These are phyloP conservation scores for Bonia amplexicaulis DNA, from an alignment of 176 grass and related monocot species.

Conservation along the genomic window DNA sequence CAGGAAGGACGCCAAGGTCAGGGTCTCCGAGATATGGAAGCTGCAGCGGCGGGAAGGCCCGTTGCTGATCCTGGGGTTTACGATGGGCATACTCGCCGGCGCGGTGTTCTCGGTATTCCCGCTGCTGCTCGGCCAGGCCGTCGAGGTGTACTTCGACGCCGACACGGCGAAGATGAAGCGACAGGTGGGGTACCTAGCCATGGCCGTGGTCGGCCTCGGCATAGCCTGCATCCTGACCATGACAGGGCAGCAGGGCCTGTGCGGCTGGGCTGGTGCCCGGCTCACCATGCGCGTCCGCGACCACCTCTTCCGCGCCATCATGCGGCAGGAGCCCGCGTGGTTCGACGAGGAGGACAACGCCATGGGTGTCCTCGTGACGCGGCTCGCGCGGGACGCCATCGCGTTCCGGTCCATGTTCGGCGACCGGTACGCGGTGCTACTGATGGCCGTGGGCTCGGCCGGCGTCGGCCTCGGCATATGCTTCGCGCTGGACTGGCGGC, in stretches of 20 bases:
- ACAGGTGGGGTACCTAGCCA: slow-evolving; percentile 40
- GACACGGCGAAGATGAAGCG: slow-evolving; percentile 49
- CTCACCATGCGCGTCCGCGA: slow-evolving; percentile 47
- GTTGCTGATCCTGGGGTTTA: slow-evolving; percentile 40
- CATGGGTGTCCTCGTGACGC: slow-evolving; percentile 38
- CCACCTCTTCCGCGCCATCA: slow-evolving; percentile 50
- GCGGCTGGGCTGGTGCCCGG: slow-evolving; percentile 46
- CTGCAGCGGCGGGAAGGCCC: slow-evolving; percentile 47
- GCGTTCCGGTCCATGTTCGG: slow-evolving; percentile 60
- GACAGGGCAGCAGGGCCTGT: slow-evolving; percentile 62
- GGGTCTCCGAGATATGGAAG: slow-evolving; percentile 33
- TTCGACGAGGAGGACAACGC: slow-evolving; percentile 61
- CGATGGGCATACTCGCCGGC: slow-evolving; percentile 49
- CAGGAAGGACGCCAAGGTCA: not conserved
- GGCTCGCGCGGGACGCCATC: slow-evolving; percentile 41
- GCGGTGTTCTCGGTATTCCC: slow-evolving; percentile 65
- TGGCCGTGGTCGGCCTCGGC: slow-evolving; percentile 44
- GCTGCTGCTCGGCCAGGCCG: slow-evolving; percentile 51
- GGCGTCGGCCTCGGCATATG: slow-evolving; percentile 51
- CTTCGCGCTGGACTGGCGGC: slow-evolving; percentile 49
- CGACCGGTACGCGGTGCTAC: slow-evolving; percentile 53
- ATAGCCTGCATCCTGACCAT: slow-evolving; percentile 52
- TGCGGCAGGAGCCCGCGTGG: slow-evolving; percentile 54
- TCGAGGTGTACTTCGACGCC: slow-evolving; percentile 43
- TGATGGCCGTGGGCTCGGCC: slow-evolving; percentile 55